Evolutionary conservation across 208 protist species (phyloP), one percentile per base, ranked within the genome.

Genomic region (Zelonia costaricensis): DNA sequence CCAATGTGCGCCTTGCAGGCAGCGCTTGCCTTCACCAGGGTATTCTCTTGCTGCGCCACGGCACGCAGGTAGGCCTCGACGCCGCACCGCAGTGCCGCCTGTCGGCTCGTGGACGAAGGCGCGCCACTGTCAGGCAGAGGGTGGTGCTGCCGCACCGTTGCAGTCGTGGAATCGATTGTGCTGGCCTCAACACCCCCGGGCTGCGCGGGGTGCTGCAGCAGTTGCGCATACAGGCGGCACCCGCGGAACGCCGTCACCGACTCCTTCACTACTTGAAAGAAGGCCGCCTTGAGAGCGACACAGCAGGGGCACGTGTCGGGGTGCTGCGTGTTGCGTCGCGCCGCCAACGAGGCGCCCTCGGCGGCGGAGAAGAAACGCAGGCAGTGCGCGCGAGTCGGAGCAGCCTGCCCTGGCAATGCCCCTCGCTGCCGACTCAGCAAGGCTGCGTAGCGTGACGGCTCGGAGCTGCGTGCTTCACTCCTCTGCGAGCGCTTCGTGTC

Each of bases 211-310:
- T n/a, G n/a, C n/a, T n/a, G n/a, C 12, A 66, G 48, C 30, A 69
- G 25, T 15, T 42, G 18, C 27, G 49, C 13, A 22, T 67, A 62
- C 22, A 69, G 35, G 3, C n/a, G 44, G 10, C 28, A 38, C 0
- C 64, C 43, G 2, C 35, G 28, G 39, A 67, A 48, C 20, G 62
- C 55, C 0, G 69, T 71, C 3, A 62, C 51, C 1, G 65, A 44
- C 28, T 80, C 74, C 42, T 76, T 80, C 15, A 56, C 53, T 1
- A 64, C 59, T 35, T 76, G 68, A 43, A 51, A 43, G 36, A 60
- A 80, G 25, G 8, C 7, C 7, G 42, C 53, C 13, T 35, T 35
- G 16, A 69, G 47, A 10, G 20, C 31, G 22, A 33, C 30, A 22
- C 10, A 28, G n/a, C 20, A 28, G 18, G 4, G 39, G 40, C 23